Base-by-base conservation (phyloP, 495 filamentous ascomycete species). In the Penicillium herquei region DNA sequence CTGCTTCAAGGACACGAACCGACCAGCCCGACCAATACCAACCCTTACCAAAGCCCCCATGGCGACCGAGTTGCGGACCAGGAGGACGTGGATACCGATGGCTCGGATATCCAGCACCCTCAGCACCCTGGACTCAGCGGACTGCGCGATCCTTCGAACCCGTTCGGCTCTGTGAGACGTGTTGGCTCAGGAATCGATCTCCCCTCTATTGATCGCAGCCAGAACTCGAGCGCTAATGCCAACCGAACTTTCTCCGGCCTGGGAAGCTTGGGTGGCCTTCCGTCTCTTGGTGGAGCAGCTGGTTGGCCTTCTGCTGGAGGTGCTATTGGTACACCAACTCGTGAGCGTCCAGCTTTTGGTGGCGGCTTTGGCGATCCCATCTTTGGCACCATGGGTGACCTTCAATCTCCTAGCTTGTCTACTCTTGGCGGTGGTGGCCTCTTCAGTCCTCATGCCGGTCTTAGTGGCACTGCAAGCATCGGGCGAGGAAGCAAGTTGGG, bases 1-100 rank as follows among this genome's bases (percentile, higher is more conserved):
- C 73, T 79, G 39, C 71, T 77, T 50, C 80, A 81, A 46, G 79
- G 72, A 46, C 76, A 81, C 51, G 89, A 91, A 57, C 86, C 87
- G 7, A 81, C 89, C 56, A 98, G 95, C 64, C 95, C 94, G 35
- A 94, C 93, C 0, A 91, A 96, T 56, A 98, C 94, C 1, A 98
- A 98, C 69, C 95, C 94, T n/a, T 98, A 92, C 64, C 88, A 89
- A 59, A 98, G 93, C 69, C 95, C 94, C 8, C 84, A 89, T n/a
- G 87, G 83, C n/a, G 88, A 92, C 14, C 84, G 84, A 33, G 78
- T 52, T 2, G 53, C 78, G 0, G 86, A 91, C 21, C 78, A 81
- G 3, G 87, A 77, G 30, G 87, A 92, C 55, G 69, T 75, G 40
- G 84, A 85, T 40, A 74, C 77, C 9, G 84, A 87, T 58, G 79